Evolutionary conservation across 176 grass and related monocot species (phyloP), one percentile per base, ranked within the genome.

Genomic region (Musa itinerans): DNA sequence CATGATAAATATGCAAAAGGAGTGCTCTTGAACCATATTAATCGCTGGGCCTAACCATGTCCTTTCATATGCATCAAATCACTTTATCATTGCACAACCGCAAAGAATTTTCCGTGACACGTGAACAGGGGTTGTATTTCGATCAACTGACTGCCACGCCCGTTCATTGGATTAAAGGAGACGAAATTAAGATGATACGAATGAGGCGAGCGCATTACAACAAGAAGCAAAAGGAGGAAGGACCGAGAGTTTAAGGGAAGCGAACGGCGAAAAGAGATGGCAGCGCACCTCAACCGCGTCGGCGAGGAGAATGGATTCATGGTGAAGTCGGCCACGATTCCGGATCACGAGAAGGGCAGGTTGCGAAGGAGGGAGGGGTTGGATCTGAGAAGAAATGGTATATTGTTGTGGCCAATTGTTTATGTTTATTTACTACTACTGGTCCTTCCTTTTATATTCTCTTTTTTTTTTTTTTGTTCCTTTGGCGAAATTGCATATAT

Each of bases 281-380:
- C 66, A 80, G 74, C 85, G 80, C 21, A 96, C 92, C 92, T 86
- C 82, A 96, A 87, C 72, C 92, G 92, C 23, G 92, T 92, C 56
- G 87, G 89, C 57, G 92, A 88, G 50, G 92, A 90, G 89, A 96
- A 96, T 78, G 92, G 87, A 83, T 92, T 96, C 76, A 96, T 90
- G 69, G 89, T 71, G 59, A 88, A 86, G 84, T 96, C 85, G 85
- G 80, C 74, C 73, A 85, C 64, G 76, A 83, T 27, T 25, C 63
- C 11, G 26, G 25, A 68, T 68, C 25, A 43, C 25, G 14, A 17
- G 24, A 65, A 34, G 24, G 4, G 1, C 8, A 68, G 24, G 24
- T 11, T 11, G 10, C 1, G 11, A 66, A 11, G 3, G 2, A 10
- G 22, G 24, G 1, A 23, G 22, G 34, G 34, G 34, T 43, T 43